phyloP scores from a whole-genome alignment of 345 rosid species.

The Orychophragmus violaceus region DNA sequence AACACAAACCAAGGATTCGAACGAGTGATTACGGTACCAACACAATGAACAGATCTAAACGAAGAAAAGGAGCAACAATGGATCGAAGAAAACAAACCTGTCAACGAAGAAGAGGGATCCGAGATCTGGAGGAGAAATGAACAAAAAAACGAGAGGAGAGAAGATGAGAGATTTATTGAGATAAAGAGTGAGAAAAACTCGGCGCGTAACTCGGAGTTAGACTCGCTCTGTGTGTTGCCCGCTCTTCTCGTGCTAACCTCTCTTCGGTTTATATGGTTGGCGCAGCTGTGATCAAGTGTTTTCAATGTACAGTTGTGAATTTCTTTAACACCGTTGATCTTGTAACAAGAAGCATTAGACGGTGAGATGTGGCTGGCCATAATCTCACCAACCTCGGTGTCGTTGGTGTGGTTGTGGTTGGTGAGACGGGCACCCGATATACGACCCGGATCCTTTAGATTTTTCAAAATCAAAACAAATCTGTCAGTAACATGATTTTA shows the following conservation, averaged over 20 bases:
- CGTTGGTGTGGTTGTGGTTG: slow-evolving; percentile 28
- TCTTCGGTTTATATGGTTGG: slow-evolving; percentile 29
- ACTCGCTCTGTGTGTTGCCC: slow-evolving; percentile 32
- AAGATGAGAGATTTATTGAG: slow-evolving; percentile 8
- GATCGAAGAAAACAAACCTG: slow-evolving; percentile 22
- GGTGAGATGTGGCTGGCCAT: neutral
- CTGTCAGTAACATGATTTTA: neutral
- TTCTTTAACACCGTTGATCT: slow-evolving; percentile 8
- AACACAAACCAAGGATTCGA: neutral
- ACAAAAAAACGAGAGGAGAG: neutral
- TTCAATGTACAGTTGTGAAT: neutral
- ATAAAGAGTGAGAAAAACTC: slow-evolving; percentile 15
- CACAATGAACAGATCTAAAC: neutral
- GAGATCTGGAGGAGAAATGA: slow-evolving; percentile 15
- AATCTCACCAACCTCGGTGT: slow-evolving; percentile 23
- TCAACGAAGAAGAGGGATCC: neutral
- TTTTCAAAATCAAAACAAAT: neutral
- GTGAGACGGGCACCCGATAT: slow-evolving; percentile 7
- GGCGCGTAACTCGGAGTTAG: slow-evolving; percentile 14
- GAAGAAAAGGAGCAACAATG: slow-evolving; percentile 2
- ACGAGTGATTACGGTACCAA: neutral
- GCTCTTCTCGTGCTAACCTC: slow-evolving; percentile 25
- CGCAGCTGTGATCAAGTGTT: slow-evolving; percentile 3
- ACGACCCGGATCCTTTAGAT: neutral
- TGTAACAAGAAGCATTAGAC: neutral